phyloP scores from a whole-genome alignment of 2,329 filamentous ascomycete genomes.

The Chaetomium olivaceum region DNA sequence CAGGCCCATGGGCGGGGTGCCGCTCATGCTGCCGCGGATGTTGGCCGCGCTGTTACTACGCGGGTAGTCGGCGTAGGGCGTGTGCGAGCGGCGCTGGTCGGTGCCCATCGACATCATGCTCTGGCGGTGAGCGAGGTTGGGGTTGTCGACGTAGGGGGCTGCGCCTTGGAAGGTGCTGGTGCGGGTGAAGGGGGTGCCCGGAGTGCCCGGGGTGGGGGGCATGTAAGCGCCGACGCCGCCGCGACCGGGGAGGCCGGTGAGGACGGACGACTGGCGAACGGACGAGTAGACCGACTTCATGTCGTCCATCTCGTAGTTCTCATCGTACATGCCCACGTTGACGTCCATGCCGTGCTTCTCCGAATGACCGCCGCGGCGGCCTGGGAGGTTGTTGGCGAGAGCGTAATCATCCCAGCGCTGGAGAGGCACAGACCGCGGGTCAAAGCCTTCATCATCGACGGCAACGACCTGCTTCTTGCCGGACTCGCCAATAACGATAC shows the following conservation, averaged over 20 bases:
- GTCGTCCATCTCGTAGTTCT: slow-evolving; percentile 95
- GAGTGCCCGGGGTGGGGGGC: slow-evolving; percentile 74
- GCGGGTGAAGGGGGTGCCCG: slow-evolving; percentile 66
- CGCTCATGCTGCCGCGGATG: slow-evolving; percentile 51
- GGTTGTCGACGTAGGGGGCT: slow-evolving; percentile 51
- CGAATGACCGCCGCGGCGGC: slow-evolving; percentile 72
- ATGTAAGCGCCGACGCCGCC: slow-evolving; percentile 66
- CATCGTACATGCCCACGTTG: slow-evolving; percentile 68
- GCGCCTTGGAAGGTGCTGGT: slow-evolving; percentile 46
- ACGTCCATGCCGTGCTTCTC: slow-evolving; percentile 65
- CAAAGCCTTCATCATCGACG: slow-evolving; percentile 80
- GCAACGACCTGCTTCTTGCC: slow-evolving; percentile 88
- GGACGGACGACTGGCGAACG: slow-evolving; percentile 81
- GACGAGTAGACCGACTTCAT: slow-evolving; percentile 96
- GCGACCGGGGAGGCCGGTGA: slow-evolving; percentile 76
- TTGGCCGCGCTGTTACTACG: slow-evolving; percentile 63
- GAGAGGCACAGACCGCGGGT: slow-evolving; percentile 88
- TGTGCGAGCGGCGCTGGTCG: slow-evolving; percentile 53
- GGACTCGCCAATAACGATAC: slow-evolving; percentile 93
- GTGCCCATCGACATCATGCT: slow-evolving; percentile 69
- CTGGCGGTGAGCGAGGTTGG: slow-evolving; percentile 61
- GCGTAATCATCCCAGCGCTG: slow-evolving; percentile 99
- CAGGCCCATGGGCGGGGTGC: slow-evolving; percentile 45
- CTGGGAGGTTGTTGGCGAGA: slow-evolving; percentile 79
- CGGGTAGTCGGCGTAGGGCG: slow-evolving; percentile 58